Evolutionary conservation across 495 filamentous ascomycete genomes (phyloP), one percentile per base, ranked within the genome.

Genomic region (Pyrenula aspistea): DNA sequence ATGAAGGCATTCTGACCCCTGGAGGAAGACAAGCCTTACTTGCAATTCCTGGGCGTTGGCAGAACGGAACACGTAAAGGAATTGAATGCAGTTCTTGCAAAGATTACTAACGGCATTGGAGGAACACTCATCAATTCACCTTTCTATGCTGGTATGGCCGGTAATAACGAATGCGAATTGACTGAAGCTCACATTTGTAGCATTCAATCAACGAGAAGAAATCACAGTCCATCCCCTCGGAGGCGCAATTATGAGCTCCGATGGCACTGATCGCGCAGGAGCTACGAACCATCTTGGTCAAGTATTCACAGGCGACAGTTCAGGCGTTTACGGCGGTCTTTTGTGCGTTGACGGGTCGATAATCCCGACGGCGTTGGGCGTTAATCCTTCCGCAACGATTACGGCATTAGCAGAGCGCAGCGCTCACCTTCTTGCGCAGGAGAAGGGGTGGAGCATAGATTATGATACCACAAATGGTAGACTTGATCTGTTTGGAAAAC

Each of bases 331-430:
- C 61, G 56, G 73, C 0, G 83, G 83, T 1, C 72, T 87, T 8
- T 71, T 86, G 21, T 78, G 82, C 55, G 82, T 79, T 1, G 84
- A 88, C 65, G 82, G 66, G 23, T 74, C 82, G n/a, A 66, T 82
- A 1, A 77, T 88, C 56, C 83, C 84, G 1, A 79, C 79, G 31
- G 74, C 81, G n/a, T 67, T 87, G 12, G 82, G 82, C 24, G 80
- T 81, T 12, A 87, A 87, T 61, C 83, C 83, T n/a, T 79, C 85
- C 56, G 85, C 82, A 15, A 88, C 83, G 2, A 86, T 87, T 42
- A 76, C 83, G 0, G 83, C 84, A 20, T 72, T 88, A 22, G 81
- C 84, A 0, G 83, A 86, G 66, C 73, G 84, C 25, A 78, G 77
- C 0, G 72, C 86, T 10, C 76, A 79, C 53, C 65, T 68, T 2